These are phyloP conservation scores for Omphalotus guepiniiformis DNA, from an alignment of 768 basidiomycete species.

Conservation along the genomic window DNA sequence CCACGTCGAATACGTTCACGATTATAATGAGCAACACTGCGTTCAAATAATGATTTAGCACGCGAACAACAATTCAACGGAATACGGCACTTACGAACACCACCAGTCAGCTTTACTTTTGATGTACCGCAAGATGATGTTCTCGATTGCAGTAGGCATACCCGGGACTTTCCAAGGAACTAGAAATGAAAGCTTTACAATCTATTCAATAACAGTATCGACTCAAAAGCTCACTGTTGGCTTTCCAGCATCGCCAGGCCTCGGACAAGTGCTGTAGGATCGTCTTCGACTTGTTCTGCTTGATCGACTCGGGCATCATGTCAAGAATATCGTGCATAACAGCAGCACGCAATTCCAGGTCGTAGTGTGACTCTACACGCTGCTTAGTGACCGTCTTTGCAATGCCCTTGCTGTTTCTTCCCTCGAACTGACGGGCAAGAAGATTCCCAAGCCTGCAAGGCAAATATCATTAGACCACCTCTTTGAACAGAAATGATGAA, in stretches of 20 bases:
- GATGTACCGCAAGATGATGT: conserved; percentile 97
- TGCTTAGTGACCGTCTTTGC: conserved; percentile 99
- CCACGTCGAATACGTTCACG: conserved; percentile 96
- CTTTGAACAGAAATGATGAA: background rate
- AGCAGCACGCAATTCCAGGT: conserved; percentile 93
- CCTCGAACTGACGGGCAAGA: conserved; percentile 97
- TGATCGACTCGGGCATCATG: conserved; percentile 99
- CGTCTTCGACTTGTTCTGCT: conserved; percentile 99
- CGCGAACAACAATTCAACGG: background rate
- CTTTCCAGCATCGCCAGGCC: conserved; percentile 98
- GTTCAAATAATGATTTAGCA: conserved; percentile 8
- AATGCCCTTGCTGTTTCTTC: conserved; percentile 92
- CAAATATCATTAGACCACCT: conserved; percentile 1
- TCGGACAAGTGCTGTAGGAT: conserved; percentile 97
- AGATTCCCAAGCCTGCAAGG: conserved; percentile 86
- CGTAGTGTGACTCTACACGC: conserved; percentile 97
- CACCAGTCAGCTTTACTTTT: conserved; percentile 99
- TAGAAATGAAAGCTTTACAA: conserved; percentile 21
- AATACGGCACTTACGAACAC: conserved; percentile 61
- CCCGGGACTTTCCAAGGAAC: conserved; percentile 99
- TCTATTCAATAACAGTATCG: background rate
- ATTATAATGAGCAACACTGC: conserved; percentile 92
- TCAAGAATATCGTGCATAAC: conserved; percentile 99
- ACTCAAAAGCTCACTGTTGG: conserved; percentile 59
- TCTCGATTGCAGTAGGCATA: conserved; percentile 99